A percentile compares a stretch with the other conserved stretches of the same genome.
Evolutionary conservation across 2,329 filamentous ascomycete species (phyloP).

Genomic region (Ilyonectria destructans): DNA sequence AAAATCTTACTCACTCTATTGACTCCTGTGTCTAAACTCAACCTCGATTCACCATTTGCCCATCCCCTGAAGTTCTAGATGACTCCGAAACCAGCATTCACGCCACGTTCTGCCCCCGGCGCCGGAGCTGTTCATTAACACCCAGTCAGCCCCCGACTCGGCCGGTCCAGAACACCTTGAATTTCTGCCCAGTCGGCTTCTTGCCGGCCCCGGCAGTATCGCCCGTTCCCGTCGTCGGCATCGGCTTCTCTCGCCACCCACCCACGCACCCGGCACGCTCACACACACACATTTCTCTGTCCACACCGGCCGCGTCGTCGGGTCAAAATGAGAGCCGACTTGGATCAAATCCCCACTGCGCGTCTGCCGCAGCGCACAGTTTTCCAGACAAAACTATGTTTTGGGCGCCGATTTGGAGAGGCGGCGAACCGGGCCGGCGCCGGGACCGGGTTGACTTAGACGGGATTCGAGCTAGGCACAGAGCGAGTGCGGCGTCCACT

Average conservation of each 20-base stretch:
- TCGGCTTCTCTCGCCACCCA: conserved; percentile 21
- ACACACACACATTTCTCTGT: conserved; percentile 1
- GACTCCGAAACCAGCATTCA: not conserved
- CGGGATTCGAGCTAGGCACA: not conserved
- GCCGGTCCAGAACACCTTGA: conserved; percentile 8
- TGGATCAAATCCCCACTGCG: not conserved
- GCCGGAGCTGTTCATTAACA: not conserved
- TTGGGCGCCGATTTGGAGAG: not conserved
- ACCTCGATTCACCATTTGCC: not conserved
- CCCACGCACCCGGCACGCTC: conserved; percentile 10
- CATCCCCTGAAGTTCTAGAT: not conserved
- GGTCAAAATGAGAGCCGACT: conserved; percentile 1
- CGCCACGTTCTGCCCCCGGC: not conserved
- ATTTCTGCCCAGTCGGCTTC: conserved; percentile 33
- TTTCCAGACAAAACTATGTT: not conserved
- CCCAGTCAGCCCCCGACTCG: conserved; percentile 5
- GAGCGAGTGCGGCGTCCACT: conserved; percentile 3
- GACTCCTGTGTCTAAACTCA: conserved; percentile 1
- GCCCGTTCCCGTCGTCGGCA: conserved; percentile 20
- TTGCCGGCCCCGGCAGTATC: conserved; percentile 40
- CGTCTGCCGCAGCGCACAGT: conserved; percentile 1
- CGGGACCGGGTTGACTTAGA: conserved; percentile 25
- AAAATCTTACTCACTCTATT: conserved; percentile 20
- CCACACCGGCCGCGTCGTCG: conserved; percentile 18
- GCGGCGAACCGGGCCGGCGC: conserved; percentile 23